A percentile compares a stretch with the other conserved stretches of the same genome.
These are phyloP conservation scores for Fusarium multiceps DNA, from an alignment of 2,329 filamentous ascomycete genomes.

Conservation along the genomic window DNA sequence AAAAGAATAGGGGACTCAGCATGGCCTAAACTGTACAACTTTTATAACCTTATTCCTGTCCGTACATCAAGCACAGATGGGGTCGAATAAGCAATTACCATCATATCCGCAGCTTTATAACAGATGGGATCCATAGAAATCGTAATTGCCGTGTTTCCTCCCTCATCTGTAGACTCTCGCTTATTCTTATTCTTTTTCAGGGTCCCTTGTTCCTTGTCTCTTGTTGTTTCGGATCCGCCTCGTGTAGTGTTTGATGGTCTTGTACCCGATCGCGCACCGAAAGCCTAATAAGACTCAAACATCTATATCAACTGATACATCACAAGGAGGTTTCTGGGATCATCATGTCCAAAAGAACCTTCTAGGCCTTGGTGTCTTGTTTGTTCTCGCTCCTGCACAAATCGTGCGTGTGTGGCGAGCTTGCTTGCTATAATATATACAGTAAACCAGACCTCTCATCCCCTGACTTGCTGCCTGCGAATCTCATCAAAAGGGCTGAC, in stretches of 20 bases:
- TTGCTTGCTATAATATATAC: conserved; percentile 41
- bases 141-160: conserved; percentile 12
- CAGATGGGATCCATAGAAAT: not conserved
- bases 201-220: not conserved
- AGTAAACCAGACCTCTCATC: conserved; percentile 11
- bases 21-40: not conserved
- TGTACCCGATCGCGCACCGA: conserved; percentile 15
- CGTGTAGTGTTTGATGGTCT: conserved; percentile 32
- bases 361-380: conserved; percentile 36
- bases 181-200: conserved; percentile 13
- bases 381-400: conserved; percentile 8
- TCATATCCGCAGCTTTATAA: not conserved
- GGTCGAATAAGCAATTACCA: not conserved
- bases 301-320: conserved; percentile 4
- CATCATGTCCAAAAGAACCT: conserved; percentile 12
- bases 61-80: conserved; percentile 1
- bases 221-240: conserved; percentile 36
- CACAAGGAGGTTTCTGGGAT: not conserved
- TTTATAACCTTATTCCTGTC: not conserved
- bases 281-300: conserved; percentile 22
- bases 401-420: conserved; percentile 28
- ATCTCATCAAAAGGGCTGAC: conserved; percentile 17
- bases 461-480: conserved; percentile 12
- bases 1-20: not conserved
- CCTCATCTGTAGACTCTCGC: conserved; percentile 4